phyloP scores from a whole-genome alignment of 106 monocot genomes.

The Agapanthus africanus region DNA sequence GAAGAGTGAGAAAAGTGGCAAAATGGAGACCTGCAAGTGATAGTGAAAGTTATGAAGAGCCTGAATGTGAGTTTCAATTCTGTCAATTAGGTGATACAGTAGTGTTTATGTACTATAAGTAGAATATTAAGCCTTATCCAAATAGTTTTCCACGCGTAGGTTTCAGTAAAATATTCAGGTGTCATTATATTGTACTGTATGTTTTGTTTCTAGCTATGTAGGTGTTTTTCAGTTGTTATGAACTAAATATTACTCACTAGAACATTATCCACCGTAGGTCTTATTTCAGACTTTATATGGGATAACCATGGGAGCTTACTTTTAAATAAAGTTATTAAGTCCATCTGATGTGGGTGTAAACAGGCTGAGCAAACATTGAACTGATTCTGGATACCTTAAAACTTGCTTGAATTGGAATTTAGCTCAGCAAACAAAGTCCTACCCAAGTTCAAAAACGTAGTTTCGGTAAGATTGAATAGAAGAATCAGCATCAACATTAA shows the following conservation, averaged over 20 bases:
- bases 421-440: background rate
- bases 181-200: background rate
- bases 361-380: background rate
- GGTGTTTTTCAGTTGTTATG: background rate
- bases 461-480: background rate
- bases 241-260: background rate
- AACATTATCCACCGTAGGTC: background rate
- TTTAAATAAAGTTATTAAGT: background rate
- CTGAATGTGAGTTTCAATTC: slow-evolving; percentile 47
- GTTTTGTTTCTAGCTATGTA: no score
- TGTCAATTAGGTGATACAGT: background rate
- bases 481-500: no score
- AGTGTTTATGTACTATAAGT: background rate
- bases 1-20: slow-evolving; percentile 64
- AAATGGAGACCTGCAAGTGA: slow-evolving; percentile 59
- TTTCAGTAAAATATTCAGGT: background rate
- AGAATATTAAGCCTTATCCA: background rate
- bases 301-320: background rate
- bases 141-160: background rate
- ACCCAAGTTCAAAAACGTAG: background rate
- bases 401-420: background rate
- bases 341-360: background rate
- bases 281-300: background rate
- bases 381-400: background rate
- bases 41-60: slow-evolving; percentile 49